phyloP scores from a whole-genome alignment of 2,329 filamentous ascomycete genomes.

The Mollisia scopiformis region DNA sequence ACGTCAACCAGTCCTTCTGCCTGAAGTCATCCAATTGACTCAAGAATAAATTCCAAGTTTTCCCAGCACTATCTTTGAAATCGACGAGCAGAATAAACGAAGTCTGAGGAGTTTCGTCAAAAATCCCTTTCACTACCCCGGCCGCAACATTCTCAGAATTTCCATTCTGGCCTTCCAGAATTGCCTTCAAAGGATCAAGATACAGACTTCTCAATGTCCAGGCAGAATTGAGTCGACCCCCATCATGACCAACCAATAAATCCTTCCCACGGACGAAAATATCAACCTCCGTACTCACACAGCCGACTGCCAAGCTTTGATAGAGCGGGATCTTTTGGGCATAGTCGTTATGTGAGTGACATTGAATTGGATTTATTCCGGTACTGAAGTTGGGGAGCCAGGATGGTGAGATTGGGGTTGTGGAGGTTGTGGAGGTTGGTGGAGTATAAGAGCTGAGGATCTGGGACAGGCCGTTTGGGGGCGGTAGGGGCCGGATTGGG shows the following conservation, averaged over 20 bases:
- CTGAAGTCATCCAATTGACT: slow-evolving; percentile 59
- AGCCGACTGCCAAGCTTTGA: slow-evolving; percentile 60
- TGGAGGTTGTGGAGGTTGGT: neutral
- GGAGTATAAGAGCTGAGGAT: neutral
- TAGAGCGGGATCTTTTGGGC: slow-evolving; percentile 63
- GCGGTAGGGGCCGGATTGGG: neutral
- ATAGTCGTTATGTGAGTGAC: slow-evolving; percentile 72
- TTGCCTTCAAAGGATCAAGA: slow-evolving; percentile 59
- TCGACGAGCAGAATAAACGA: slow-evolving; percentile 67
- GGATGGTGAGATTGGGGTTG: neutral
- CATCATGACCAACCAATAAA: slow-evolving; percentile 65
- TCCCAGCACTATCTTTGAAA: slow-evolving; percentile 59
- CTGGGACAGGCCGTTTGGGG: neutral
- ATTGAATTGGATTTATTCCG: slow-evolving; percentile 54
- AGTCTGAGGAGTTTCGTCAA: slow-evolving; percentile 51
- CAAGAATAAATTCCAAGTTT: slow-evolving; percentile 54
- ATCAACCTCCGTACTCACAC: slow-evolving; percentile 69
- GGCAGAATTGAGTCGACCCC: slow-evolving; percentile 50
- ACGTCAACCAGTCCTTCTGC: slow-evolving; percentile 55
- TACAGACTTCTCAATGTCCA: slow-evolving; percentile 64
- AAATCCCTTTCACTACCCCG: slow-evolving; percentile 55
- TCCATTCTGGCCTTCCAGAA: slow-evolving; percentile 46
- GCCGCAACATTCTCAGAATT: neutral
- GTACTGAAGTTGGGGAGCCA: slow-evolving; percentile 44
- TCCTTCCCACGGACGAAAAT: slow-evolving; percentile 58